phyloP scores from a whole-genome alignment of 2,329 filamentous ascomycete genomes.

The Epichloe scottii region DNA sequence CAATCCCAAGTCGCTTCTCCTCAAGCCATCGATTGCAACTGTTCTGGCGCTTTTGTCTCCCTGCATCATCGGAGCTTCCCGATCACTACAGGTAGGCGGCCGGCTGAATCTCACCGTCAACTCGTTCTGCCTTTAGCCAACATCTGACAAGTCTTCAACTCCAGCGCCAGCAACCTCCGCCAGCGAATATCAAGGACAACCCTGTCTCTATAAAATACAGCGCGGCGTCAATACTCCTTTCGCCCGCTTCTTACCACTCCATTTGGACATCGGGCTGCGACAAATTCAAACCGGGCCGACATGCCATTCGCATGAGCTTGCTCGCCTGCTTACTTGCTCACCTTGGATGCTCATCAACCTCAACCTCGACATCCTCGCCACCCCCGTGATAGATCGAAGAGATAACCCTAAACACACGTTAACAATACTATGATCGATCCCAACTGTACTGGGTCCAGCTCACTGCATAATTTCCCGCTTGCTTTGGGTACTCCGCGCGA shows the following conservation, averaged over 20 bases:
- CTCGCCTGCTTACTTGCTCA: neutral
- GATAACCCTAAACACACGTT: neutral
- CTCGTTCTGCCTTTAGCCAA: too few relatives aligned
- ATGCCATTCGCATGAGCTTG: neutral
- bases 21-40: too few relatives aligned
- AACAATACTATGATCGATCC: neutral
- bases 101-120: too few relatives aligned
- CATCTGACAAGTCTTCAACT: neutral
- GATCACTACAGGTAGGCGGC: too few relatives aligned
- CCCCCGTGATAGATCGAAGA: neutral
- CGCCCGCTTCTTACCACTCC: too few relatives aligned
- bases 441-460: too few relatives aligned
- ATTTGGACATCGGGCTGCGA: neutral
- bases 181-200: neutral
- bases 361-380: neutral
- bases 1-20: neutral
- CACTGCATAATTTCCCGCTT: neutral
- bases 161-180: neutral
- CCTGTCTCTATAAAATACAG: neutral
- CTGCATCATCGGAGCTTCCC: too few relatives aligned
- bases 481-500: neutral
- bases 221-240: neutral
- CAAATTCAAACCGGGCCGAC: neutral
- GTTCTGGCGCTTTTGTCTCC: too few relatives aligned
- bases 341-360: neutral